Percentiles rank a stretch among this genome's conserved stretches.
These are phyloP conservation scores for Coemansia sp. DNA, from an alignment of 192 early-diverging fungal genomes.

Conservation along the genomic window DNA sequence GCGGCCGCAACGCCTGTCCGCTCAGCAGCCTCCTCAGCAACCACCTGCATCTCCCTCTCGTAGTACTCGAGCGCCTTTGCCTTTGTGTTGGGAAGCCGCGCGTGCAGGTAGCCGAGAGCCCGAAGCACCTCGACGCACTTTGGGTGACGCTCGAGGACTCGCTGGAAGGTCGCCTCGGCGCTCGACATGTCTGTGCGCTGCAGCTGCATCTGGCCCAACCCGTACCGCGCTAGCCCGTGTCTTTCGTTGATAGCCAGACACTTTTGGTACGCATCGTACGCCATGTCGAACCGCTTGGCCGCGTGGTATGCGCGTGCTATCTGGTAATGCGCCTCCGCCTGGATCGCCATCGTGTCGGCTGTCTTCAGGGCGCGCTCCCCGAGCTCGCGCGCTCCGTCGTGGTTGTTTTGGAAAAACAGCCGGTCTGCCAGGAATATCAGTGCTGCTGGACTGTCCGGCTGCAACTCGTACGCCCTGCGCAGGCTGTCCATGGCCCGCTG, in stretches of 20 bases:
- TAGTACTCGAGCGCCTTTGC: slow-evolving; percentile 66
- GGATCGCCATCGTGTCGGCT: slow-evolving; percentile 57
- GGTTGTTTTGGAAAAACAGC: slow-evolving; percentile 53
- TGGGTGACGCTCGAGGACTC: slow-evolving; percentile 61
- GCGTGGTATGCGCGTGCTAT: slow-evolving; percentile 59
- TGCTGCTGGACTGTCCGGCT: slow-evolving; percentile 34
- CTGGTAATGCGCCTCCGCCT: slow-evolving; percentile 65
- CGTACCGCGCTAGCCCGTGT: slow-evolving; percentile 71
- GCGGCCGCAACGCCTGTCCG: slow-evolving; percentile 22
- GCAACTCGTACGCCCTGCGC: slow-evolving; percentile 25
- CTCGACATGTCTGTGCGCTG: slow-evolving; percentile 46
- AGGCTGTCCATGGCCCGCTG: slow-evolving; percentile 32
- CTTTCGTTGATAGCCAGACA: slow-evolving; percentile 65
- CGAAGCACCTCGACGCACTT: slow-evolving; percentile 66
- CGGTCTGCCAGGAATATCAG: slow-evolving; percentile 60
- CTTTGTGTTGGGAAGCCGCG: slow-evolving; percentile 63
- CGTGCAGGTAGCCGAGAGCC: slow-evolving; percentile 63
- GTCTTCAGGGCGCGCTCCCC: slow-evolving; percentile 46
- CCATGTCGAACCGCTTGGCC: slow-evolving; percentile 66
- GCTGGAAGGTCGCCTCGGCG: slow-evolving; percentile 59
- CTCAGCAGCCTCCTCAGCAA: slow-evolving; percentile 56
- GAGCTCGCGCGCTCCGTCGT: slow-evolving; percentile 42
- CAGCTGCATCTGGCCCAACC: slow-evolving; percentile 74
- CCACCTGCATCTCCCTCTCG: slow-evolving; percentile 62
- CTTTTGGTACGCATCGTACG: slow-evolving; percentile 68